These are phyloP conservation scores for Pseudocercospora macadamiae DNA, from an alignment of 2,329 filamentous ascomycete genomes.

Conservation along the genomic window DNA sequence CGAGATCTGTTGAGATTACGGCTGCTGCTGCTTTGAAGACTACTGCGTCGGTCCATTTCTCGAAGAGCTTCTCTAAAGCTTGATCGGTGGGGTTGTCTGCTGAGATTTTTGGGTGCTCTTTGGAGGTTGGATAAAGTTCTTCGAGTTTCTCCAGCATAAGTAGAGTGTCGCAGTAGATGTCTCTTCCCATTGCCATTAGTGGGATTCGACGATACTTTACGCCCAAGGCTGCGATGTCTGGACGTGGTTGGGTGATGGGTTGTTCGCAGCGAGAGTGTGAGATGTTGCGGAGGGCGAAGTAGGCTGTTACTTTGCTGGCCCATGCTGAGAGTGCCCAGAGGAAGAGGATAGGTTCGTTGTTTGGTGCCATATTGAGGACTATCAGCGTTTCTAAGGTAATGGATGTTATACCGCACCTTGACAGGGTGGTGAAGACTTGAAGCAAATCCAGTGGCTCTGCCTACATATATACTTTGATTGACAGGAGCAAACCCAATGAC, in stretches of 20 bases:
- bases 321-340: constrained; percentile 69
- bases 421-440: too few relatives aligned
- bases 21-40: constrained; percentile 58
- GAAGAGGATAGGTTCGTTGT: constrained; percentile 55
- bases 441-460: neutral
- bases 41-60: constrained; percentile 51
- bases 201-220: constrained; percentile 72
- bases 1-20: constrained; percentile 61
- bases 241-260: constrained; percentile 12
- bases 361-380: neutral
- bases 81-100: constrained; percentile 50
- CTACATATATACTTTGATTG: neutral
- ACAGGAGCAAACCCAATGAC: neutral
- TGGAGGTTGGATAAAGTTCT: constrained; percentile 50
- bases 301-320: constrained; percentile 66
- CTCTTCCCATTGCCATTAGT: constrained; percentile 65
- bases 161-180: constrained; percentile 71
- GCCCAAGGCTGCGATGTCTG: constrained; percentile 51
- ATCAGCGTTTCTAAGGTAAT: neutral
- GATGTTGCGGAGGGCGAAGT: constrained; percentile 67
- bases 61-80: constrained; percentile 60
- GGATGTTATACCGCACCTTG: too few relatives aligned
- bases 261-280: constrained; percentile 64
- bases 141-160: constrained; percentile 70
- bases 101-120: constrained; percentile 37